phyloP scores from a whole-genome alignment of 2,329 filamentous ascomycete species.

The Lasiodiplodia gonubiensis region DNA sequence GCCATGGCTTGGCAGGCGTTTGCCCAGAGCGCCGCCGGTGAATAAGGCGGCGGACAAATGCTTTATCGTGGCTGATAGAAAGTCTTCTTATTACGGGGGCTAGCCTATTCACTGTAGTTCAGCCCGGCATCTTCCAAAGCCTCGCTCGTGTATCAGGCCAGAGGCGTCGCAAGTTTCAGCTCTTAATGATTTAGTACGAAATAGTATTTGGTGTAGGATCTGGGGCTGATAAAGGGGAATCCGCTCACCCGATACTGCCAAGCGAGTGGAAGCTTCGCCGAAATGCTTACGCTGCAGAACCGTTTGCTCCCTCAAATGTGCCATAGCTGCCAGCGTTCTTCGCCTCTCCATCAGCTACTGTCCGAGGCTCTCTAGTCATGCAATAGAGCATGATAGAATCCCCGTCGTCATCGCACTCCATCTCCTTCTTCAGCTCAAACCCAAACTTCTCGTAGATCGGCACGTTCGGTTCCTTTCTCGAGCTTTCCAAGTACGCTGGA shows the following conservation, averaged over 20 bases:
- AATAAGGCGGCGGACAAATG: conserved; percentile 21
- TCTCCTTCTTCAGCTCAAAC: conserved; percentile 68
- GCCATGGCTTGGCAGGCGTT: conserved; percentile 2
- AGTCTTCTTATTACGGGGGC: conserved; percentile 9
- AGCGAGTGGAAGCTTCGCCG: not conserved
- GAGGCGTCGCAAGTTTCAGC: not conserved
- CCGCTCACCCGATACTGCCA: not conserved
- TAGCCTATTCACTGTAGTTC: not conserved
- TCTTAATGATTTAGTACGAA: not conserved
- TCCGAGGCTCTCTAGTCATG: conserved; percentile 50
- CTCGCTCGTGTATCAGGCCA: not conserved
- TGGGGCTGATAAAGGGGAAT: not conserved
- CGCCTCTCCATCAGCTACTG: not conserved
- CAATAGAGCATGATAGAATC: conserved; percentile 55
- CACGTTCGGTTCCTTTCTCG: conserved; percentile 70
- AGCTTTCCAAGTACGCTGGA: conserved; percentile 74
- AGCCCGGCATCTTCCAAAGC: too few relatives aligned
- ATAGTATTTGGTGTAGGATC: not conserved
- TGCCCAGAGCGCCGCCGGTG: conserved; percentile 21
- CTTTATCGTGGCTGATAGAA: conserved; percentile 15
- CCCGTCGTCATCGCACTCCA: conserved; percentile 69
- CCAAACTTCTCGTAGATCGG: conserved; percentile 73
- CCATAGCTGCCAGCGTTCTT: not conserved
- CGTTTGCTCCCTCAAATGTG: not conserved
- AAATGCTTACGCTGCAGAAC: not conserved